A percentile compares a stretch with the other conserved stretches of the same genome.
phyloP scores from a whole-genome alignment of 2,329 filamentous ascomycete species.

The Pseudogymnoascus sp. region DNA sequence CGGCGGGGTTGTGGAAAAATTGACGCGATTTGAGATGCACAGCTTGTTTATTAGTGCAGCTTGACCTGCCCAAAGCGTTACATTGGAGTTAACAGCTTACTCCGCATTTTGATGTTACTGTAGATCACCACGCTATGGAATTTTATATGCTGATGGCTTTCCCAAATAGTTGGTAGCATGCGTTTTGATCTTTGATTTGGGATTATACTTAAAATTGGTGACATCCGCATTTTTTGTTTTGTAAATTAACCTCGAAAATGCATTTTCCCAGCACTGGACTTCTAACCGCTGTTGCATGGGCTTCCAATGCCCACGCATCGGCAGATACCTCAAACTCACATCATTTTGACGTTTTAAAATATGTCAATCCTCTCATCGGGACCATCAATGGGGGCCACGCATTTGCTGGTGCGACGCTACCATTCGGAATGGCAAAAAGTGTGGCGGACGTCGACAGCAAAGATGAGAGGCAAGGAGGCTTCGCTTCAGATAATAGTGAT shows the following conservation, averaged over 20 bases:
- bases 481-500: constrained; percentile 40
- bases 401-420: constrained; percentile 48
- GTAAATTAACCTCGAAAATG: background rate
- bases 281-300: background rate
- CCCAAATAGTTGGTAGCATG: background rate
- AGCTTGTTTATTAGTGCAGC: background rate
- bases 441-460: constrained; percentile 45
- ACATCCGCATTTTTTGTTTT: background rate
- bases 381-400: constrained; percentile 49
- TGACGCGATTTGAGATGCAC: background rate
- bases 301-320: background rate
- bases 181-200: background rate
- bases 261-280: background rate
- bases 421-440: constrained; percentile 44
- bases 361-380: constrained; percentile 47
- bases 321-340: background rate
- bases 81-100: background rate
- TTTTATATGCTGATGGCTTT: background rate
- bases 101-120: background rate
- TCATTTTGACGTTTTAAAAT: constrained; percentile 32
- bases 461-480: constrained; percentile 49
- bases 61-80: background rate
- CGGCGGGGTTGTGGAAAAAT: background rate
- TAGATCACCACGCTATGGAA: background rate
- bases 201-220: background rate